Percentiles rank a stretch among this genome's conserved stretches.
Evolutionary conservation across 2,329 filamentous ascomycete genomes (phyloP).

Genomic region (Nothophoma quercina): DNA sequence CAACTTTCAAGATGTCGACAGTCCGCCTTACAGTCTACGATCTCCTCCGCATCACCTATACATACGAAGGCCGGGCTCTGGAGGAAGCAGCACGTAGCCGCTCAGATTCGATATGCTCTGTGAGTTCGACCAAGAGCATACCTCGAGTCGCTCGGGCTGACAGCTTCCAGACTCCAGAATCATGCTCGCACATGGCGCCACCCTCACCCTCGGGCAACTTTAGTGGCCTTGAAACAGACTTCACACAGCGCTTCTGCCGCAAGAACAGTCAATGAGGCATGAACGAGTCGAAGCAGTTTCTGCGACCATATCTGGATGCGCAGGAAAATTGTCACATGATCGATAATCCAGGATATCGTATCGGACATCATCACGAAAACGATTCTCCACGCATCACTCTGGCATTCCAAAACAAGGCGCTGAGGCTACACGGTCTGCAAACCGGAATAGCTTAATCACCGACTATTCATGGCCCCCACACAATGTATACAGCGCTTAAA

Average conservation of each 20-base stretch:
- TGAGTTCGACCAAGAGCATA: slow-evolving; percentile 15
- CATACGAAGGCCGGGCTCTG: slow-evolving; percentile 39
- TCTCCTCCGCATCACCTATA: slow-evolving; percentile 45
- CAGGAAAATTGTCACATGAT: too few species aligned
- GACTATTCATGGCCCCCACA: background rate
- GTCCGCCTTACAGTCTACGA: slow-evolving; percentile 42
- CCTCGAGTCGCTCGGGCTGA: slow-evolving; percentile 6
- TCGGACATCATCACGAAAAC: too few species aligned
- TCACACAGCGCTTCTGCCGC: slow-evolving; percentile 35
- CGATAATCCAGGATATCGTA: too few species aligned
- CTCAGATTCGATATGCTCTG: slow-evolving; percentile 35
- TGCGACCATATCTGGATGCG: too few species aligned
- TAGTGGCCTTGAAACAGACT: slow-evolving; percentile 40
- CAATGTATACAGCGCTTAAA: background rate
- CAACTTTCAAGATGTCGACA: slow-evolving; percentile 36
- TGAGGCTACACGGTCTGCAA: background rate
- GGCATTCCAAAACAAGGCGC: background rate
- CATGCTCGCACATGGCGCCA: slow-evolving; percentile 29
- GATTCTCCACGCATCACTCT: too few species aligned
- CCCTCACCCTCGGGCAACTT: slow-evolving; percentile 17
- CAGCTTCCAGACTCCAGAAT: slow-evolving; percentile 32
- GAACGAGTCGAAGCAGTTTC: too few species aligned
- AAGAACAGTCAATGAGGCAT: slow-evolving; percentile 14
- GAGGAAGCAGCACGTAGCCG: slow-evolving; percentile 29
- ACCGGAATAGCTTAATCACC: background rate